phyloP scores from a whole-genome alignment of 2,329 filamentous ascomycete genomes.

The Xylaria sp. region DNA sequence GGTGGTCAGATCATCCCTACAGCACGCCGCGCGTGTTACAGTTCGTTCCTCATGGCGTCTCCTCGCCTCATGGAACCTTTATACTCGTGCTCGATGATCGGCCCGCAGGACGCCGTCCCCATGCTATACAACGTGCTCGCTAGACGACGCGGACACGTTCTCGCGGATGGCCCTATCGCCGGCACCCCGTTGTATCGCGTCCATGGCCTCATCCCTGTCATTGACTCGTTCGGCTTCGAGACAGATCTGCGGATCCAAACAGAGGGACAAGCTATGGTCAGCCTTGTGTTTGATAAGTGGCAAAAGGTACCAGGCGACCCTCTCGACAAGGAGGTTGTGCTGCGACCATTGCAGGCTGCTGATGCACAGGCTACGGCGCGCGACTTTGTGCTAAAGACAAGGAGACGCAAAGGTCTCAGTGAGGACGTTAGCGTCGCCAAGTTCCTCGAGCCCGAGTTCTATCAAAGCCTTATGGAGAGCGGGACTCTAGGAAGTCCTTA shows the following conservation, averaged over 20 bases:
- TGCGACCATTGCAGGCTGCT: constrained; percentile 88
- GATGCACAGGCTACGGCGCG: constrained; percentile 88
- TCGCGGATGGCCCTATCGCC: constrained; percentile 92
- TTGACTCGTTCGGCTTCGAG: constrained; percentile 98
- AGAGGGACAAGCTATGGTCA: constrained; percentile 89
- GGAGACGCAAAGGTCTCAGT: constrained; percentile 89
- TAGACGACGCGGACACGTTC: constrained; percentile 87
- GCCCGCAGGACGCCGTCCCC: constrained; percentile 87
- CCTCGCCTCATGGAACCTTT: constrained; percentile 97
- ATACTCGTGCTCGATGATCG: constrained; percentile 92
- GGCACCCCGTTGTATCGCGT: constrained; percentile 95
- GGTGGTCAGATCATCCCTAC: constrained; percentile 98
- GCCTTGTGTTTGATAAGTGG: constrained; percentile 95
- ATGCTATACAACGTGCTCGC: constrained; percentile 93
- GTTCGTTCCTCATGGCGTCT: constrained; percentile 95
- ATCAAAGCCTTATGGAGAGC: constrained; percentile 86
- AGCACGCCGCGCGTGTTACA: constrained; percentile 90
- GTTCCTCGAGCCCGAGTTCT: constrained; percentile 95
- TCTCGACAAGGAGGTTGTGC: constrained; percentile 84
- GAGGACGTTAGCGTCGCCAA: constrained; percentile 97
- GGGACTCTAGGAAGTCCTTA: constrained; percentile 75
- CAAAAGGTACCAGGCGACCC: constrained; percentile 95
- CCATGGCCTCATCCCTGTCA: constrained; percentile 90
- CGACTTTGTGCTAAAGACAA: constrained; percentile 97
- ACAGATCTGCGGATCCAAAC: constrained; percentile 97